Conservation (phyloP, 2,329 filamentous ascomycete genomes). For the Hirsutella minnesotensis region DNA sequence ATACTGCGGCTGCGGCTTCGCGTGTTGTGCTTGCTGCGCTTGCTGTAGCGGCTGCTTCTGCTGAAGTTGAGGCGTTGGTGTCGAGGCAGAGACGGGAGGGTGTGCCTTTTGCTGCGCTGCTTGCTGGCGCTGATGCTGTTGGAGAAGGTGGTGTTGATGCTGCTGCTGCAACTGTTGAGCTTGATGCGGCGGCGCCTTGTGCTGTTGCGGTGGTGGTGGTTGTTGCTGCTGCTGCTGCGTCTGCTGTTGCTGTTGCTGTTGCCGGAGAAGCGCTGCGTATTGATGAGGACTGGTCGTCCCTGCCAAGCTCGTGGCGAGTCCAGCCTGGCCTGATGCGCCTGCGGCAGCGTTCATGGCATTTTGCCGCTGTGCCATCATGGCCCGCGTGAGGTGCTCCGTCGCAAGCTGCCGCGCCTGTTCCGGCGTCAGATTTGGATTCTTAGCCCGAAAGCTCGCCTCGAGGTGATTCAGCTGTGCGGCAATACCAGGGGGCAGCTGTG, state of each 20-base stretch:
- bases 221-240: slow-evolving; percentile 10
- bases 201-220: slow-evolving; percentile 7
- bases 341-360: slow-evolving; percentile 45
- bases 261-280: slow-evolving; percentile 45
- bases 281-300: slow-evolving; percentile 43
- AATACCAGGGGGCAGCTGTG: slow-evolving; percentile 34
- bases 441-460: slow-evolving; percentile 37
- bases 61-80: slow-evolving; percentile 4
- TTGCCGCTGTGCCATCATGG: slow-evolving; percentile 36
- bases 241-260: slow-evolving; percentile 38
- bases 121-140: slow-evolving; percentile 6
- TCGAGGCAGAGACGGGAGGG: slow-evolving; percentile 5
- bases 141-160: slow-evolving; percentile 5
- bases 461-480: slow-evolving; percentile 37
- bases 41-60: slow-evolving; percentile 6
- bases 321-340: slow-evolving; percentile 33
- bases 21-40: slow-evolving; percentile 5
- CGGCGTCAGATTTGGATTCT: slow-evolving; percentile 37
- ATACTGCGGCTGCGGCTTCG: slow-evolving; percentile 8
- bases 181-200: slow-evolving; percentile 13
- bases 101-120: slow-evolving; percentile 8
- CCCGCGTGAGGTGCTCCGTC: slow-evolving; percentile 34
- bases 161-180: slow-evolving; percentile 14
- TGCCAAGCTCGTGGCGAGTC: slow-evolving; percentile 35
- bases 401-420: slow-evolving; percentile 40